A percentile compares a stretch with the other conserved stretches of the same genome.
Evolutionary conservation across 169 alveolate species (phyloP).

Genomic region (Besnoitia besnoiti): DNA sequence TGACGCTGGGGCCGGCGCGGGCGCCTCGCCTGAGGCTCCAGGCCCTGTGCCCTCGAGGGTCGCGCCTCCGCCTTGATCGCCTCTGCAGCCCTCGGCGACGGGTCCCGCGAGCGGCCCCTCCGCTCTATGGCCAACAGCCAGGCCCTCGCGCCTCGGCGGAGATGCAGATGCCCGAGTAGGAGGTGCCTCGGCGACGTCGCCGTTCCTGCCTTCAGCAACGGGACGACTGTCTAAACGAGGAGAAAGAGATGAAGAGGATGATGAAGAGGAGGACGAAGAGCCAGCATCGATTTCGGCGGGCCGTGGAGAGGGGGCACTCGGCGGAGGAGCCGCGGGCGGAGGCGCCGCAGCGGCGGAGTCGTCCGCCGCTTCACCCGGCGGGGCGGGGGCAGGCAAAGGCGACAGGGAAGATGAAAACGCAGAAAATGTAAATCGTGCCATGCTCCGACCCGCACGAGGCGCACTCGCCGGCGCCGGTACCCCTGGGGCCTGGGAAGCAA

Average conservation of each 20-base stretch:
- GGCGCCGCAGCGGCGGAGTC: neutral
- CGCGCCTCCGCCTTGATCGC: neutral
- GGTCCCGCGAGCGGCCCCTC: neutral
- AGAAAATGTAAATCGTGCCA: neutral
- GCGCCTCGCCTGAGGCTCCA: neutral
- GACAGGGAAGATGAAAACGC: neutral
- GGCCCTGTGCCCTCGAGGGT: neutral
- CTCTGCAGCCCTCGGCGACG: neutral
- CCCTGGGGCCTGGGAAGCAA: neutral
- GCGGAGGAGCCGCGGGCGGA: neutral
- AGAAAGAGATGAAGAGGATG: too few relatives aligned
- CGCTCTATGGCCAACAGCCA: neutral
- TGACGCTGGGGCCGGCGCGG: neutral
- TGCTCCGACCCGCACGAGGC: neutral
- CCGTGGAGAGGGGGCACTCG: too few relatives aligned
- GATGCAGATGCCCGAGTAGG: neutral
- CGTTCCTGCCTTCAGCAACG: too few relatives aligned
- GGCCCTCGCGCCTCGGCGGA: neutral
- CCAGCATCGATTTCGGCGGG: too few relatives aligned
- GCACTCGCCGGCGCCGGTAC: neutral
- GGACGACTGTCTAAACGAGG: too few relatives aligned
- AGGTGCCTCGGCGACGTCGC: too few relatives aligned
- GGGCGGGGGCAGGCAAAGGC: neutral
- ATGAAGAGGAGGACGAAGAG: too few relatives aligned
- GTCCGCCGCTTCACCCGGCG: neutral